Conservation (phyloP, 805 yeast species). For the Priceomyces medius region DNA sequence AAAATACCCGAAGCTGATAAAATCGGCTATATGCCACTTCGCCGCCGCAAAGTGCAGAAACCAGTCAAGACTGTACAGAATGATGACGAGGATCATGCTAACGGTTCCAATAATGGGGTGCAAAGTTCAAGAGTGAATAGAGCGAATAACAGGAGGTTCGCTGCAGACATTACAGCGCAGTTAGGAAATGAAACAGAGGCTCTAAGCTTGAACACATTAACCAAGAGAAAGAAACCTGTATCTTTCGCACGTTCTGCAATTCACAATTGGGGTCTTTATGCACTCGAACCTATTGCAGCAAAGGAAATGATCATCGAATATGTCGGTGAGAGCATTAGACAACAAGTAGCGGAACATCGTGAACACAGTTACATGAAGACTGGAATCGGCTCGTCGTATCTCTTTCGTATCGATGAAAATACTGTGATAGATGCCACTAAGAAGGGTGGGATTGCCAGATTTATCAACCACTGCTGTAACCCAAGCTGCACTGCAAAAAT, state of each 20-base stretch:
- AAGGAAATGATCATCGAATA: conserved; percentile 97
- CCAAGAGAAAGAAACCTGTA: conserved; percentile 88
- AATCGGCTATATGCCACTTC: conserved; percentile 74
- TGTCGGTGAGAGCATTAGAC: conserved; percentile 92
- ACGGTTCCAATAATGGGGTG: conserved; percentile 15
- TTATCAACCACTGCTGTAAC: conserved; percentile 94
- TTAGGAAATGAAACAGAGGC: conserved; percentile 81
- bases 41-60: conserved; percentile 60
- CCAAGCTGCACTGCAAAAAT: conserved; percentile 98
- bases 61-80: conserved; percentile 77
- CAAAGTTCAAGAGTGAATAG: conserved; percentile 83
- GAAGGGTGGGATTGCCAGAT: conserved; percentile 95
- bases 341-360: conserved; percentile 89
- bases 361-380: conserved; percentile 81
- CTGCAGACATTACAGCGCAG: conserved; percentile 83
- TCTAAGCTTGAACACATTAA: conserved; percentile 78
- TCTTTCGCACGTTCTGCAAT: conserved; percentile 96
- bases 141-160: conserved; percentile 83
- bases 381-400: conserved; percentile 93
- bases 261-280: conserved; percentile 98
- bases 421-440: conserved; percentile 97
- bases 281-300: conserved; percentile 92
- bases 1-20: conserved; percentile 74
- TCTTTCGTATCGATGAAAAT: conserved; percentile 89
- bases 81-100: conserved; percentile 41